Evolutionary conservation across 306 rosid species (phyloP), one percentile per base, ranked within the genome.

Genomic region (Vigna nakashimae): DNA sequence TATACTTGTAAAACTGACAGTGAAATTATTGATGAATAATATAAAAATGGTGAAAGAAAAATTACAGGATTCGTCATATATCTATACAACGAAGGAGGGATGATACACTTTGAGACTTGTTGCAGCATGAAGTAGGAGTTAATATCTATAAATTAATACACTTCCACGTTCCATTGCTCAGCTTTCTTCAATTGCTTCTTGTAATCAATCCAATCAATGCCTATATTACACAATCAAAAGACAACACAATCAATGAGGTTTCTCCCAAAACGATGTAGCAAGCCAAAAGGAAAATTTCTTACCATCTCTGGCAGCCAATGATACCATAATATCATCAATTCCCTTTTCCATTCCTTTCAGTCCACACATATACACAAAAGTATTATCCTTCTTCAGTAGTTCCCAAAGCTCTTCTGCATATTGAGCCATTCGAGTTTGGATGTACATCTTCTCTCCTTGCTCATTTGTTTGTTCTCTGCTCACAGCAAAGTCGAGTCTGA

Each of bases 151-250:
- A 87, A 84, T 84, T 89, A 93, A 84, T 93, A 93, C 53, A 93
- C 98, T 88, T 93, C 98, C 46, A 93, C 98, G 79, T 93, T 93
- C 98, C 98, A 93, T 88, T 88, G 97, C 87, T 91, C 98, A 74
- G 93, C 79, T 60, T 83, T 93, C 97, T 93, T 93, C 95, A 93
- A 86, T 72, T 88, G 83, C 82, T 75, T 91, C 77, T 89, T 93
- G 96, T 93, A 90, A 14, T 93, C 98, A 36, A 6, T 0, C 98
- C 98, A 93, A 76, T 91, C 94, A 67, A 93, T 88, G 69, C 97
- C 97, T 91, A 80, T 5, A 73, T 1, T 1, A 26, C 14, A 73
- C 11, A 26, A 58, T 11, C 17, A 58, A 30, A 73, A 73, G 28
- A 56, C 80, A 78, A 32, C 15, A 5, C 9, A 30, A 20, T 74